phyloP scores from a whole-genome alignment of 192 early-diverging fungal genomes.

The Martensiomyces pterosporus region DNA sequence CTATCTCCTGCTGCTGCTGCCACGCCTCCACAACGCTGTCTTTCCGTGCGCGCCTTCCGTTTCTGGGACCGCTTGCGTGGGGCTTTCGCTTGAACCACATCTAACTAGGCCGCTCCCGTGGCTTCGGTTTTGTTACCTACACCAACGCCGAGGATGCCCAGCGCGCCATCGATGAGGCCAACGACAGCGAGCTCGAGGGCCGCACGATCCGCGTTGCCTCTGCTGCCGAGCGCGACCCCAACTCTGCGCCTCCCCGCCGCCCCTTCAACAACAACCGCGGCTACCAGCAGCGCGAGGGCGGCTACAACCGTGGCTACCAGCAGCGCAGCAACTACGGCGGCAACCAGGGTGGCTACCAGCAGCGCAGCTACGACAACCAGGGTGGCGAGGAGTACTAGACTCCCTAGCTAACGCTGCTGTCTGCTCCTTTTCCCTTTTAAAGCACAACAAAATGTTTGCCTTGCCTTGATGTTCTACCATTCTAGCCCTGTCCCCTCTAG shows the following conservation, averaged over 20 bases:
- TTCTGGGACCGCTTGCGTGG: no score
- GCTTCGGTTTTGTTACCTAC: constrained; percentile 86
- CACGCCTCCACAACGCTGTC: no score
- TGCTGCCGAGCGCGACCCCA: constrained; percentile 55
- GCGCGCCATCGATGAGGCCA: constrained; percentile 61
- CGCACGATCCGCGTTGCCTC: constrained; percentile 78
- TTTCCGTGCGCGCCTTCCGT: no score
- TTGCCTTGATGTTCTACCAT: no score
- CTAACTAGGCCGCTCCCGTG: constrained; percentile 72
- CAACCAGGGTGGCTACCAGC: constrained; percentile 1
- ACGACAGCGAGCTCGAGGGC: constrained; percentile 71
- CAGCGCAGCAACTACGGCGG: constrained; percentile 6
- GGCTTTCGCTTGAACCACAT: no score
- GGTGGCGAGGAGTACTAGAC: constrained; percentile 1
- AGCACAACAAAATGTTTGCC: constrained; percentile 1
- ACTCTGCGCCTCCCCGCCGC: constrained; percentile 17
- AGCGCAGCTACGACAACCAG: constrained; percentile 7
- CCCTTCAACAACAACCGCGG: constrained; percentile 31
- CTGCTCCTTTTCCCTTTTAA: constrained; percentile 6
- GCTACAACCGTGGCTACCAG: constrained; percentile 17
- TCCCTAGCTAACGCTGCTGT: neutral
- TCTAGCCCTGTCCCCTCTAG: no score
- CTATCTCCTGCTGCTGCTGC: no score
- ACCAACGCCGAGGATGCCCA: constrained; percentile 62
- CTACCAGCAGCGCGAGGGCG: constrained; percentile 35